Evolutionary conservation across 441 rosid species (phyloP), one percentile per base, ranked within the genome.

Genomic region (Eruca vesicaria): DNA sequence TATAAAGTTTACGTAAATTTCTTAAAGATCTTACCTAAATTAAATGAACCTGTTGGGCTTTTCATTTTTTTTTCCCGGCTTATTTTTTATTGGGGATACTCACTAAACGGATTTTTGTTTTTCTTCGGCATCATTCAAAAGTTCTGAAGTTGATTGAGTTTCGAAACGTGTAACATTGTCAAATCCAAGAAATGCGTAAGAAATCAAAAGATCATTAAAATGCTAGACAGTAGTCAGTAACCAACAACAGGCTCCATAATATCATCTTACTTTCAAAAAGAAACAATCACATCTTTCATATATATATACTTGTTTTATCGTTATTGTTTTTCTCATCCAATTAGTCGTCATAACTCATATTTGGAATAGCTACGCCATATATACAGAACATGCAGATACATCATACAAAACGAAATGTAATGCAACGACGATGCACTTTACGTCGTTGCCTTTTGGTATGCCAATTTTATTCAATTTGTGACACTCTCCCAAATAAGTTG

Each of bases 31-130:
- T 72, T 50, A 60, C 69, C 52, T 60, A 78, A 19, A 28, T 72
- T 71, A 23, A 66, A 50, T 60, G 45, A 31, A 66, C 73, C 52
- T 60, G 77, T 52, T 52, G 31, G 33, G 20, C 20, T 20, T 31
- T 76, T 57, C 26, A 68, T 32, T 16, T 23, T 16, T 6, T 7
- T 50, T 31, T 5, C 57, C 23, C 65, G 11, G 38, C 19, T 62
- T 62, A 38, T 63, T 64, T 64, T 58, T 20, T 64, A 31, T 65
- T 2, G 23, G 45, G 33, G 36, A 48, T 65, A n/a, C 71, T 57
- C 32, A 16, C 4, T 72, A 72, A 78, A 66, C 65, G 60, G 19
- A 31, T 77, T 78, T 78, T 78, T n/a, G 0, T 19, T 23, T 69
- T 59, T n/a, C n/a, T 59, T 28, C 11, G 19, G 41, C 75, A 70